Base-by-base conservation (phyloP, 73 alveolate species). In the Symbiodinium pilosum region DNA sequence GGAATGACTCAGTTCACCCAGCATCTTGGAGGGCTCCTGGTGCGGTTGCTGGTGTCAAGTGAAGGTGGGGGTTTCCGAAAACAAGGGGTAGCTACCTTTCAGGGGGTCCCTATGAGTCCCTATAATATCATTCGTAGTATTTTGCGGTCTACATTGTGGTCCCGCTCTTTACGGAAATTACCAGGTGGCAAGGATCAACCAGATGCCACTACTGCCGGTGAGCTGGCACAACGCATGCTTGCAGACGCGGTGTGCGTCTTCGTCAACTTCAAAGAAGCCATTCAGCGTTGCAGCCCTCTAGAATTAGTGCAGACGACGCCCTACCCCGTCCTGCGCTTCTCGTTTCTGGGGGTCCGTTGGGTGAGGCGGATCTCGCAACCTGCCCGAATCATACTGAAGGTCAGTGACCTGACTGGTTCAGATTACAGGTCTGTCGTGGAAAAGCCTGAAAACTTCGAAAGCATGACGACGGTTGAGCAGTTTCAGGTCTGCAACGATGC, bases 11-110 rank as follows among this genome's bases (percentile, higher is more conserved):
- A 28, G 81, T 81, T 81, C 59, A 81, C 88, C 16, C 39, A 81
- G 56, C n/a, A 14, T 38, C 88, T 71, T 38, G 94, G 94, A 0
- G 94, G 94, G 34, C 94, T 87, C 9, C 4, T 87, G 59, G 85
- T 59, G 40, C 84, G 94, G 18, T 68, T 87, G 14, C 44, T 54
- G n/a, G 81, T 87, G 84, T 87, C 94, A 26, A 59, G 94, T 38
- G 94, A 87, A n/a, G 94, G 94, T 40, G n/a, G n/a, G n/a, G n/a
- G n/a, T n/a, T n/a, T n/a, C n/a, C n/a, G n/a, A n/a, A n/a, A n/a
- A n/a, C n/a, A n/a, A n/a, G n/a, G n/a, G n/a, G n/a, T n/a, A n/a
- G n/a, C n/a, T n/a, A n/a, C n/a, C n/a, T n/a, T n/a, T n/a, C n/a
- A n/a, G n/a, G n/a, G n/a, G n/a, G n/a, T n/a, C n/a, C n/a, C n/a